These are phyloP conservation scores for Solanum hybrid DNA, from an alignment of 305 asterid genomes.

Conservation along the genomic window DNA sequence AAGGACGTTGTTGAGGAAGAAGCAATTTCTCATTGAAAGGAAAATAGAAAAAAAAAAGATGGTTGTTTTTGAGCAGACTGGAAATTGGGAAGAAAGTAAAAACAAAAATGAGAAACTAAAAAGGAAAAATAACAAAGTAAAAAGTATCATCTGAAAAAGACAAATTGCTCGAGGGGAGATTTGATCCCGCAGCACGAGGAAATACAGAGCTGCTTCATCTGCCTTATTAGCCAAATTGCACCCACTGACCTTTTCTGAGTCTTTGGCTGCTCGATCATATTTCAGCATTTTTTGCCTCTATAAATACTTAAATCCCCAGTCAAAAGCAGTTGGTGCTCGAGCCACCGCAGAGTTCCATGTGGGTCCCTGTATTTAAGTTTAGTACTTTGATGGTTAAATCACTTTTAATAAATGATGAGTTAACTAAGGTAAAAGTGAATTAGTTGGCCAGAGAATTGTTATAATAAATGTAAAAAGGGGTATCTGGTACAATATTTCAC, in stretches of 20 bases:
- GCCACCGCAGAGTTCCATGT: not conserved
- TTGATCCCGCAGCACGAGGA: not conserved
- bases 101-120: not conserved
- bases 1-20: not conserved
- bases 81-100: not conserved
- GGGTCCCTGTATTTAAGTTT: not conserved
- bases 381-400: not conserved
- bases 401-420: not conserved
- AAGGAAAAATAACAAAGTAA: not conserved
- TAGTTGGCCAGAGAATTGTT: not conserved
- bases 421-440: not conserved
- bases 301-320: not conserved
- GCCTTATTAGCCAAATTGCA: not conserved
- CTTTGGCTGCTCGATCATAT: not conserved
- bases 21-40: not conserved
- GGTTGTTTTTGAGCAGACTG: not conserved
- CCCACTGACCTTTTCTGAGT: not conserved
- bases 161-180: not conserved
- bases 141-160: not conserved
- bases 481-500: not conserved
- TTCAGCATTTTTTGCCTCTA: not conserved
- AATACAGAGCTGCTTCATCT: not conserved
- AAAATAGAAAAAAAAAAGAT: not conserved
- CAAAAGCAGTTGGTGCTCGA: not conserved
- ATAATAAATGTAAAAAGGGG: not conserved